Percentiles rank a stretch among this genome's conserved stretches.
Conservation (phyloP, 768 basidiomycete species). For the Sarcodon sp. region DNA sequence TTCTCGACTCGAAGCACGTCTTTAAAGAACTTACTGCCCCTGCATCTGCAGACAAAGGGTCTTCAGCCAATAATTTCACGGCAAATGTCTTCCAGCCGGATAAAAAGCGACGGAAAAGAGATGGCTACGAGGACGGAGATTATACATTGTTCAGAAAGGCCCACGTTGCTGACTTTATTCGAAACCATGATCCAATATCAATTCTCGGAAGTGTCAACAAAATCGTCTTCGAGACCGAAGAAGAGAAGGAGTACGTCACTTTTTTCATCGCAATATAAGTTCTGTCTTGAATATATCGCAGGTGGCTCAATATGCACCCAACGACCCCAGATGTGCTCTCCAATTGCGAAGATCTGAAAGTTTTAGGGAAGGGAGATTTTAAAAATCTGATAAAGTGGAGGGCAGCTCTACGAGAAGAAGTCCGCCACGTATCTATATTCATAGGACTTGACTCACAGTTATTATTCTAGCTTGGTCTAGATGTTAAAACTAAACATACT, state of each 20-base stretch:
- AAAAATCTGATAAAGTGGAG: constrained; percentile 90
- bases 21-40: constrained; percentile 78
- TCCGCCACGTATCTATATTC: constrained; percentile 17
- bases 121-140: constrained; percentile 92
- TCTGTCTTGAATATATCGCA: constrained; percentile 14
- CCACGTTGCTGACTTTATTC: constrained; percentile 60
- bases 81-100: constrained; percentile 96
- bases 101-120: constrained; percentile 86
- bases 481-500: constrained; percentile 59
- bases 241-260: constrained; percentile 63
- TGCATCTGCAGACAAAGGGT: constrained; percentile 33
- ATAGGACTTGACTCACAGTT: not conserved
- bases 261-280: not conserved
- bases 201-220: constrained; percentile 69
- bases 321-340: constrained; percentile 71
- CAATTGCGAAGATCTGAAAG: constrained; percentile 90
- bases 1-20: constrained; percentile 94
- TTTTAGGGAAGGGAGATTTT: constrained; percentile 96
- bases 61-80: constrained; percentile 53
- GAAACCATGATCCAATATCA: constrained; percentile 57
- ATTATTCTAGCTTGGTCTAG: constrained; percentile 58
- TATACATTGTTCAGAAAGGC: constrained; percentile 77
- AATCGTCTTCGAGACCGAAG: constrained; percentile 66
- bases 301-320: constrained; percentile 60
- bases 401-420: constrained; percentile 77